Percentiles rank a stretch among this genome's conserved stretches.
Conservation (phyloP, 1,284 basidiomycete genomes). For the Ustilago cynodontis region DNA sequence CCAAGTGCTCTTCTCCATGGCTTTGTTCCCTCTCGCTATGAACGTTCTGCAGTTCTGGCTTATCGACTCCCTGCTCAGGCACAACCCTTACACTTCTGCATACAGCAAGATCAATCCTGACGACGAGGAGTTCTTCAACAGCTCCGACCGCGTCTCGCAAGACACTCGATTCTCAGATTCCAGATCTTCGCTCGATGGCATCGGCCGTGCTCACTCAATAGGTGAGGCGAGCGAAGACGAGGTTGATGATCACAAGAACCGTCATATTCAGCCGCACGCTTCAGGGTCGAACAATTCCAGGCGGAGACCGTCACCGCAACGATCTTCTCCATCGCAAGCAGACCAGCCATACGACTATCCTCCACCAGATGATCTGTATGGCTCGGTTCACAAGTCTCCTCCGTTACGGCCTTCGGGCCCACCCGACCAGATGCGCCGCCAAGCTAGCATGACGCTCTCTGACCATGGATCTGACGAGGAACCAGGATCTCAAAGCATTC, state of each 20-base stretch:
- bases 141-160: conserved; percentile 34
- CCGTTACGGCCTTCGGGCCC: conserved; percentile 17
- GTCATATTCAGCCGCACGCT: conserved; percentile 24
- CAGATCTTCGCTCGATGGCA: conserved; percentile 5
- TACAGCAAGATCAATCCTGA: conserved; percentile 52
- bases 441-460: conserved; percentile 36
- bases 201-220: conserved; percentile 16
- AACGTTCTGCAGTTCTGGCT: conserved; percentile 72
- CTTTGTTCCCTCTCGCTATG: conserved; percentile 92
- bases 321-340: background rate
- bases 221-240: conserved; percentile 30
- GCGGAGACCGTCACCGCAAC: conserved; percentile 21
- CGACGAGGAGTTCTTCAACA: conserved; percentile 38
- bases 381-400: conserved; percentile 33
- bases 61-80: conserved; percentile 65
- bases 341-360: conserved; percentile 43
- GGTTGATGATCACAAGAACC: conserved; percentile 3
- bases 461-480: conserved; percentile 32
- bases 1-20: conserved; percentile 77
- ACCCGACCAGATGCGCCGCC: conserved; percentile 36
- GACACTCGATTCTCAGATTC: conserved; percentile 33
- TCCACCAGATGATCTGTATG: conserved; percentile 28
- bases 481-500: conserved; percentile 2
- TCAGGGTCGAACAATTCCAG: conserved; percentile 19
- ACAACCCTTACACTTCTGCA: conserved; percentile 58